These are phyloP conservation scores for Selenicereus undatus DNA, from an alignment of 148 eudicot genomes.

Conservation along the genomic window DNA sequence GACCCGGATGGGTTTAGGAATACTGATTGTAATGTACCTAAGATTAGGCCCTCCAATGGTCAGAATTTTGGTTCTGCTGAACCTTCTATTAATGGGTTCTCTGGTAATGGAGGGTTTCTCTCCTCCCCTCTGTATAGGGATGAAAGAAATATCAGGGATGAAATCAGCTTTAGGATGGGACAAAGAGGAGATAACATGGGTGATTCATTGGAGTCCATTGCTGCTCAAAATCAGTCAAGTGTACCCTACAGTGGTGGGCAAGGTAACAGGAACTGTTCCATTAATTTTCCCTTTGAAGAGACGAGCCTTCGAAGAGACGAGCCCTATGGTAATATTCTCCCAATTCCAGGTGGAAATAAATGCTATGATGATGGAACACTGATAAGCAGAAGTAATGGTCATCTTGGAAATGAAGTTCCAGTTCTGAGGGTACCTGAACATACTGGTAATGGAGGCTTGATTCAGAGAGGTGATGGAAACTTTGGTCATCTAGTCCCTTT, in stretches of 20 bases:
- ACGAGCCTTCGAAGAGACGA: slow-evolving; percentile 21
- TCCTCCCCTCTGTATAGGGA: slow-evolving; percentile 14
- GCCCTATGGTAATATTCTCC: slow-evolving; percentile 20
- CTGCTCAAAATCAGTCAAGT: slow-evolving; percentile 27
- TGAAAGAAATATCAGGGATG: slow-evolving; percentile 25
- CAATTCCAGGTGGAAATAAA: slow-evolving; percentile 13
- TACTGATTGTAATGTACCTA: slow-evolving; percentile 18
- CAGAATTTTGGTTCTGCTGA: slow-evolving; percentile 29
- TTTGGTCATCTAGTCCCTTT: slow-evolving; percentile 16
- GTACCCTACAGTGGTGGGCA: slow-evolving; percentile 22
- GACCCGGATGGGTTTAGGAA: slow-evolving; percentile 31
- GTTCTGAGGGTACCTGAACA: slow-evolving; percentile 5
- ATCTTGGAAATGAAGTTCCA: slow-evolving; percentile 12
- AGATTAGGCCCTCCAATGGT: slow-evolving; percentile 9
- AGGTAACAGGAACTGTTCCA: slow-evolving; percentile 21
- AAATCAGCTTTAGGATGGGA: slow-evolving; percentile 23
- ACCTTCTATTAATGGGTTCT: slow-evolving; percentile 24
- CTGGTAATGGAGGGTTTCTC: slow-evolving; percentile 27
- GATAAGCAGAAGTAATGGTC: slow-evolving; percentile 3
- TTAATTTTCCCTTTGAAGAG: slow-evolving; percentile 27
- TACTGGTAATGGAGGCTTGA: slow-evolving; percentile 11
- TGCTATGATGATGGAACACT: slow-evolving; percentile 12
- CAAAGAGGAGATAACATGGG: slow-evolving; percentile 27
- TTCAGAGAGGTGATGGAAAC: slow-evolving; percentile 13
- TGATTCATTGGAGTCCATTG: slow-evolving; percentile 26